A percentile compares a stretch with the other conserved stretches of the same genome.
Evolutionary conservation across 352 stramenopile genomes (phyloP).

Genomic region (Globisporangium paddicum): DNA sequence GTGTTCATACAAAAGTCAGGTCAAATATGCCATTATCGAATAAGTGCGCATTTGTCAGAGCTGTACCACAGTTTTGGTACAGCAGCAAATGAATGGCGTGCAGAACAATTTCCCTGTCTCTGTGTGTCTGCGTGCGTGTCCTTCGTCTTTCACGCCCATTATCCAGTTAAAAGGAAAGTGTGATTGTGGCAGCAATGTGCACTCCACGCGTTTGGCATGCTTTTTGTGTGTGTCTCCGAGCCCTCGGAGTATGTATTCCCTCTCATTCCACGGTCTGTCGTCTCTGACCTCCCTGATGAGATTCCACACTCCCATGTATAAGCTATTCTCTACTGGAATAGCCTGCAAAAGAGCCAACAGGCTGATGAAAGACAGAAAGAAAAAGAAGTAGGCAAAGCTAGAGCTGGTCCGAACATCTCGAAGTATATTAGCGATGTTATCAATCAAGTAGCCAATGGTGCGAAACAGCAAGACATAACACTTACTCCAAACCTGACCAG

Average conservation of each 20-base stretch:
- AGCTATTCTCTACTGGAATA: neutral
- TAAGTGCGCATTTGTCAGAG: neutral
- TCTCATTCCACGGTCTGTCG: neutral
- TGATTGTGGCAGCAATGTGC: no score
- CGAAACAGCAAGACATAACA: neutral
- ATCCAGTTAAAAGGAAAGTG: no score
- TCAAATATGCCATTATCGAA: neutral
- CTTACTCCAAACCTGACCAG: neutral
- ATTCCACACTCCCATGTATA: neutral
- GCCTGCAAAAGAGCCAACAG: neutral
- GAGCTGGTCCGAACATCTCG: neutral
- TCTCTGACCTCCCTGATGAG: conserved; percentile 4
- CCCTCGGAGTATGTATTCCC: conserved; percentile 7
- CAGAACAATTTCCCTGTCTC: neutral
- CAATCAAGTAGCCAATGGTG: neutral
- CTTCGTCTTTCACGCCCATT: no score
- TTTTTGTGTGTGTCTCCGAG: conserved; percentile 8
- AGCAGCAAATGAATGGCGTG: neutral
- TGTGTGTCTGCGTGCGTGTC: no score
- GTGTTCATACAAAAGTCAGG: neutral
- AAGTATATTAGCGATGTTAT: conserved; percentile 7
- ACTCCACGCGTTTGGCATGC: conserved; percentile 8
- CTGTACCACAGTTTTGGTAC: neutral
- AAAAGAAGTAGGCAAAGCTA: neutral
- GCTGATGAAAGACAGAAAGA: neutral